Base-by-base conservation (phyloP, 176 grass and related monocot genomes). In the Pontederia crassipes region DNA sequence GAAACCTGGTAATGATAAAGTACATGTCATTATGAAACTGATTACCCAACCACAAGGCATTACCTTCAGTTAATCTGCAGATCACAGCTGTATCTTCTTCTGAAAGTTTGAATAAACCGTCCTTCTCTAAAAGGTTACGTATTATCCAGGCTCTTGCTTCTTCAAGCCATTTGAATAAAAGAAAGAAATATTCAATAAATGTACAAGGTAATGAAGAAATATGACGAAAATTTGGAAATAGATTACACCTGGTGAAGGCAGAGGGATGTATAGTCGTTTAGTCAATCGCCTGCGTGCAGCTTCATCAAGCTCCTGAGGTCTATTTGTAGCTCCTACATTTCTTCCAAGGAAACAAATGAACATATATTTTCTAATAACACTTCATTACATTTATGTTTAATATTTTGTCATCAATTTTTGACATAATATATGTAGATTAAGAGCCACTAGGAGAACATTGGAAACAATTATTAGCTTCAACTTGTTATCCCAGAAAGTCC, bases 251-350 rank as follows among this genome's bases (percentile, higher is more conserved):
- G 83, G 67, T 54, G 92, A 96, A 73, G 91, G 91, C 68, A 96
- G 92, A 52, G 92, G 86, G 54, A 96, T 96, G 64, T 96, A 96
- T 61, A 96, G 67, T 29, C 92, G 86, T 74, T 89, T 96, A 52
- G 86, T 86, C 58, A 96, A 73, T 66, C 92, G 79, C 66, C 92
- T 85, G 17, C 92, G 86, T 48, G 92, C 92, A 17, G 92, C 92
- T 84, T 96, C 92, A 80, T 96, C 92, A 78, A 96, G 78, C 74
- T 96, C 91, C 29, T 96, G 91, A 68, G 91, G 91, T 70, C 91
- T 90, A 70, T 96, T 96, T 74, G 91, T 96, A 63, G 91, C 91
- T 75, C 91, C 86, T 95, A 64, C 26, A 58, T 70, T 72, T 54
- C 72, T 81, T 75, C 9, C 52, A 14, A 45, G 13, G 10, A 28